A percentile compares a stretch with the other conserved stretches of the same genome.
These are phyloP conservation scores for Noccaea bulbosa DNA, from an alignment of 345 rosid genomes.

Conservation along the genomic window DNA sequence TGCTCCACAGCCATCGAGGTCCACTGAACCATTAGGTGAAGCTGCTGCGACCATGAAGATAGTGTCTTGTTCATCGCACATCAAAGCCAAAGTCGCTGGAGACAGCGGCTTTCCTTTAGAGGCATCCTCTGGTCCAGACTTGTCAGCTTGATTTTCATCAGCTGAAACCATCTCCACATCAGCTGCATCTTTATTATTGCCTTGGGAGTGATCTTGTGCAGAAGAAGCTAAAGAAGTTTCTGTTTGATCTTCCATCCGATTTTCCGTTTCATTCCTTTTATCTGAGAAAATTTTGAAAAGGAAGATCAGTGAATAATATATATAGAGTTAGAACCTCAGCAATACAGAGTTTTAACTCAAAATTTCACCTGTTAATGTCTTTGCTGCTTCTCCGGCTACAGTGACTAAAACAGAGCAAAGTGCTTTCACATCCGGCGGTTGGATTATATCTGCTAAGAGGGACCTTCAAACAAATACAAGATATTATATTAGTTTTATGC, in stretches of 20 bases:
- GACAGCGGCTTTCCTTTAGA: conserved; percentile 84
- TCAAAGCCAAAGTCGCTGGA: conserved; percentile 96
- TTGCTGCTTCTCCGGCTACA: conserved; percentile 76
- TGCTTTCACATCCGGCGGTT: conserved; percentile 87
- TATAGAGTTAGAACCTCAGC: conserved; percentile 4
- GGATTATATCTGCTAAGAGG: conserved; percentile 90
- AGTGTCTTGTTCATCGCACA: conserved; percentile 97
- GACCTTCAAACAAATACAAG: conserved; percentile 65
- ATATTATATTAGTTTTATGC: conserved; percentile 43
- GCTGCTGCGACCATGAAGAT: conserved; percentile 73
- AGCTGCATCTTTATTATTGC: conserved; percentile 50
- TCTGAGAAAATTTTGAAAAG: conserved; percentile 45
- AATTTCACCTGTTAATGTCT: conserved; percentile 68
- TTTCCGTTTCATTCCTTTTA: conserved; percentile 56
- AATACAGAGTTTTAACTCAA: conserved; percentile 26
- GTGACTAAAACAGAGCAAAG: conserved; percentile 96
- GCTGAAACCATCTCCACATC: conserved; percentile 52
- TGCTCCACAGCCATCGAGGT: conserved; percentile 52
- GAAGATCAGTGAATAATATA: conserved; percentile 12
- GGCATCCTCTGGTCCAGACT: conserved; percentile 54
- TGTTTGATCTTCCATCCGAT: conserved; percentile 51
- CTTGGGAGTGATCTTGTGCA: conserved; percentile 56
- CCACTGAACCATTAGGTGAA: conserved; percentile 62
- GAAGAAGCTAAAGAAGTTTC: conserved; percentile 62
- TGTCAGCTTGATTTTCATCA: conserved; percentile 59